Evolutionary conservation across 257 asterid genomes (phyloP).

Genomic region (Pogostemon cablin): DNA sequence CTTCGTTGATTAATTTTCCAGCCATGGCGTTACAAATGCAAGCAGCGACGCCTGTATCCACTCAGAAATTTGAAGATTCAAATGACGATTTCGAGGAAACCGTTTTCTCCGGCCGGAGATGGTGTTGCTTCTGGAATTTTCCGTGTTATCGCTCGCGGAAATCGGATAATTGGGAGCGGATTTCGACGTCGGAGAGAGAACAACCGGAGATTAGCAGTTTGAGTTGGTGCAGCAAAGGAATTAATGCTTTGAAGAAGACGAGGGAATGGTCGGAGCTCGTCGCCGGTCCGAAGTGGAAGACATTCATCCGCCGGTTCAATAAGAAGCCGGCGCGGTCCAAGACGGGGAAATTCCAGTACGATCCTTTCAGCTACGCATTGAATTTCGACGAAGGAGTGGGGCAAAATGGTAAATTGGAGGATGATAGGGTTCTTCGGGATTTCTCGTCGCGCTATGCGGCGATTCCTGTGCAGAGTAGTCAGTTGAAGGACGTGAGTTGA

Average conservation of each 20-base stretch:
- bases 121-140: constrained; percentile 56
- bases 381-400: constrained; percentile 77
- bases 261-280: constrained; percentile 86
- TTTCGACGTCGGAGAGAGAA: constrained; percentile 49
- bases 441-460: constrained; percentile 74
- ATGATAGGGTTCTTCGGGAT: constrained; percentile 51
- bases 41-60: constrained; percentile 34
- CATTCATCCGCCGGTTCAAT: constrained; percentile 78
- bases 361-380: constrained; percentile 74
- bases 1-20: background rate
- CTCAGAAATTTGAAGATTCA: constrained; percentile 29
- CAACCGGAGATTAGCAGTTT: constrained; percentile 31
- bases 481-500: constrained; percentile 38
- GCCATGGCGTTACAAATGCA: constrained; percentile 42
- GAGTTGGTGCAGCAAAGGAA: constrained; percentile 52
- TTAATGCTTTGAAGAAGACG: constrained; percentile 52
- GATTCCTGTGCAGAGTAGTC: constrained; percentile 46
- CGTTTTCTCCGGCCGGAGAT: constrained; percentile 49
- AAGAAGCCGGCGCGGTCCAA: constrained; percentile 42
- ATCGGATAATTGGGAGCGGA: constrained; percentile 63
- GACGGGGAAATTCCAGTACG: constrained; percentile 69
- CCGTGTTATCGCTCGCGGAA: constrained; percentile 52
- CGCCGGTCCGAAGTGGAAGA: constrained; percentile 97
- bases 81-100: constrained; percentile 45
- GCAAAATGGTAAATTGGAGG: constrained; percentile 48